These are phyloP conservation scores for Aspergillus viridinutans DNA, from an alignment of 2,329 filamentous ascomycete species.

Conservation along the genomic window DNA sequence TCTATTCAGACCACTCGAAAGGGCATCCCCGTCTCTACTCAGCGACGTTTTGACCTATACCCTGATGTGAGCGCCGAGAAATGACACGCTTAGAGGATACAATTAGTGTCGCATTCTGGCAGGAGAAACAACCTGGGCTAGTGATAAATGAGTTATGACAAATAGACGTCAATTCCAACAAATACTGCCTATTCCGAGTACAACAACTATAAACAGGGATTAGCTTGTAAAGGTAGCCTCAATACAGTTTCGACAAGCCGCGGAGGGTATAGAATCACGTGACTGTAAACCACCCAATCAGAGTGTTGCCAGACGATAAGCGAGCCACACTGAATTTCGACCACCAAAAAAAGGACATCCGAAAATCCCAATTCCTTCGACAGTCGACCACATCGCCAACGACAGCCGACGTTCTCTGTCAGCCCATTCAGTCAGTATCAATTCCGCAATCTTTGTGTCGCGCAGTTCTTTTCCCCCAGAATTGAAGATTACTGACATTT, in stretches of 20 bases:
- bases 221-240: not conserved
- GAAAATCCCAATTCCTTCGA: constrained; percentile 23
- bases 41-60: constrained; percentile 93
- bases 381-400: constrained; percentile 36
- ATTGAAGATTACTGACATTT: not conserved
- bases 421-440: constrained; percentile 34
- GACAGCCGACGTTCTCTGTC: constrained; percentile 31
- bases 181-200: not conserved
- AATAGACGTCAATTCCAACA: not conserved
- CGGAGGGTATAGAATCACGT: constrained; percentile 5
- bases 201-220: not conserved
- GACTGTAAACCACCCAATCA: constrained; percentile 23
- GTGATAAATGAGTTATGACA: constrained; percentile 24
- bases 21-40: constrained; percentile 76
- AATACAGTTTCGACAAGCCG: not conserved
- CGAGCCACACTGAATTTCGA: constrained; percentile 37
- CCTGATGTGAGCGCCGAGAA: constrained; percentile 70
- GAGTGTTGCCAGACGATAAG: constrained; percentile 22
- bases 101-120: not conserved
- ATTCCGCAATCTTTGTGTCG: not conserved
- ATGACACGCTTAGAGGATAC: constrained; percentile 27
- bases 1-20: constrained; percentile 71
- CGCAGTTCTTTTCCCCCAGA: not conserved
- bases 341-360: constrained; percentile 23
- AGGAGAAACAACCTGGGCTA: not conserved